Conservation (phyloP, 1,284 basidiomycete species). For the Marasmius tenuissimus region DNA sequence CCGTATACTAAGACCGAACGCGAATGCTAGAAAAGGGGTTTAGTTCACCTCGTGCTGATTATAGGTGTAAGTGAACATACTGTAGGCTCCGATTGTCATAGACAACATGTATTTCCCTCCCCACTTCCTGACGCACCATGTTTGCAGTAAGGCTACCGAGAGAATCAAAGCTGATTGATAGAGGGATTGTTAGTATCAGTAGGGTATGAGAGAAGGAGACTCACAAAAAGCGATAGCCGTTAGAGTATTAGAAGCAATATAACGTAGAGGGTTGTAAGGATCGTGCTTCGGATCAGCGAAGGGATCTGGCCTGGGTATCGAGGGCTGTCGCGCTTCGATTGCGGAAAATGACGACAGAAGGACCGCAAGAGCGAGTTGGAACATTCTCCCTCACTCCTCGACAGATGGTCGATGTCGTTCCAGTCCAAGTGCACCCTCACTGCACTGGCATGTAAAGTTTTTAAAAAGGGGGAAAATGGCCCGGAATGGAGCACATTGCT, state of each 20-base stretch:
- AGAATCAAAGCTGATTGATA: constrained; percentile 44
- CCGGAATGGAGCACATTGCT: too few species aligned
- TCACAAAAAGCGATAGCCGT: constrained; percentile 56
- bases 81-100: constrained; percentile 66
- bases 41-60: not conserved
- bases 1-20: constrained; percentile 51
- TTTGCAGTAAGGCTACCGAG: constrained; percentile 50
- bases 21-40: constrained; percentile 38
- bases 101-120: constrained; percentile 63
- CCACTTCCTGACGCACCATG: constrained; percentile 44
- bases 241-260: constrained; percentile 58
- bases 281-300: constrained; percentile 55
- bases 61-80: constrained; percentile 29
- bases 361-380: not conserved
- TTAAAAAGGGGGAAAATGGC: too few species aligned
- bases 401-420: too few species aligned
- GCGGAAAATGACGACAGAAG: not conserved
- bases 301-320: constrained; percentile 34
- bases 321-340: not conserved
- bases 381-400: too few species aligned
- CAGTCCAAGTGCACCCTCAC: too few species aligned
- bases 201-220: constrained; percentile 9
- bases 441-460: too few species aligned
- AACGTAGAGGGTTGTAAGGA: constrained; percentile 55
- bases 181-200: constrained; percentile 1